These are phyloP conservation scores for Gentiana dahurica DNA, from an alignment of 257 asterid species.

Conservation along the genomic window DNA sequence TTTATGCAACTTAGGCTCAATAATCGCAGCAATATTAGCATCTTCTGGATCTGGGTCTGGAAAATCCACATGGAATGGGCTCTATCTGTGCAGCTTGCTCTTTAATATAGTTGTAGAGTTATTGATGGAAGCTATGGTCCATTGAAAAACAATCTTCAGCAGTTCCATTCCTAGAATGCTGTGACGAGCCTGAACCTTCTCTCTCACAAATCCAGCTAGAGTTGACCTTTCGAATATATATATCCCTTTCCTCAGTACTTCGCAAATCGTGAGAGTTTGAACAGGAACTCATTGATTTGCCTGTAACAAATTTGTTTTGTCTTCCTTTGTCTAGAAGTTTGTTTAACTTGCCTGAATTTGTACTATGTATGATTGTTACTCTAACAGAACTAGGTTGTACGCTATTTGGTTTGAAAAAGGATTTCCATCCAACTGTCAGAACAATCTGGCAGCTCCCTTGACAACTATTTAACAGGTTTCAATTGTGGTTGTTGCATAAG, in stretches of 20 bases:
- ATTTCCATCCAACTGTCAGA: too few species aligned
- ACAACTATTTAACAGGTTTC: too few species aligned
- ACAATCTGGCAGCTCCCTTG: too few species aligned
- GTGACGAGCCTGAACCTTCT: slow-evolving; percentile 73
- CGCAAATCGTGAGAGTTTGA: too few species aligned
- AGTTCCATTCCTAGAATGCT: slow-evolving; percentile 33
- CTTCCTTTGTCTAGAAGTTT: not conserved
- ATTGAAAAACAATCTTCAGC: slow-evolving; percentile 55
- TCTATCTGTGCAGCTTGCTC: slow-evolving; percentile 45
- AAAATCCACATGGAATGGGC: slow-evolving; percentile 53
- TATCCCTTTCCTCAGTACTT: too few species aligned
- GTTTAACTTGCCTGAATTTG: not conserved
- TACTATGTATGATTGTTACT: not conserved
- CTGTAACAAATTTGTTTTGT: not conserved
- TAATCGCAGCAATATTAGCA: slow-evolving; percentile 46
- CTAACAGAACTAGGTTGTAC: not conserved
- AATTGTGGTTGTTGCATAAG: too few species aligned
- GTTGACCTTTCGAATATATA: too few species aligned
- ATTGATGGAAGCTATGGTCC: slow-evolving; percentile 72
- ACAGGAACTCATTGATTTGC: too few species aligned
- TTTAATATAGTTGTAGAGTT: slow-evolving; percentile 47
- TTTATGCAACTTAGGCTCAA: slow-evolving; percentile 51
- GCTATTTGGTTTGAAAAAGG: not conserved
- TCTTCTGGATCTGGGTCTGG: slow-evolving; percentile 61
- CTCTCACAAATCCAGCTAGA: slow-evolving; percentile 33